Base-by-base conservation (phyloP, 169 alveolate species). In the Sarcocystis neurona region DNA sequence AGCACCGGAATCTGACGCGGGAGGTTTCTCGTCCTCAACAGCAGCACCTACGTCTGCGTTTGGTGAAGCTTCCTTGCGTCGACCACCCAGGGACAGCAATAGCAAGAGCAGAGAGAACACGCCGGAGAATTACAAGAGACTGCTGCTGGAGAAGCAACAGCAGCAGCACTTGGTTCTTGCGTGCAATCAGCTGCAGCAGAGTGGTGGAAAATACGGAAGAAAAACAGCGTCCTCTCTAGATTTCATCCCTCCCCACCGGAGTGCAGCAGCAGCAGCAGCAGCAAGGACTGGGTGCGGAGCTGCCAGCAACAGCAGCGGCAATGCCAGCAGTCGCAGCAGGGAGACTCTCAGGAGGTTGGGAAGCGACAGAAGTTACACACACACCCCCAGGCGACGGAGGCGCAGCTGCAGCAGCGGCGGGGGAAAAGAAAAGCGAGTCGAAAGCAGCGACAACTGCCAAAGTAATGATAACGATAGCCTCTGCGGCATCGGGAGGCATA, bases 91-190 rank as follows among this genome's bases (percentile, higher is more conserved):
- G n/a, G n/a, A n/a, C n/a, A n/a, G n/a, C n/a, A n/a, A n/a, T n/a
- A n/a, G n/a, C 39, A 8, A 5, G 10, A 2, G 20, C 5, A 2
- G 50, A 2, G 82, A 32, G 82, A 15, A 18, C 34, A 72, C 82
- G 53, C 34, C 6, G 27, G 58, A 39, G 12, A 32, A 72, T 32
- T 72, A 39, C 34, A 37, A 72, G 82, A 12, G 4, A 18, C 53
- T 72, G 0, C 82, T 72, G 10, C 82, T 72, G 58, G 23, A 72
- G 82, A 72, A 72, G 82, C 82, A 72, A 39, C 82, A 18, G 56
- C 56, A 72, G 32, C 82, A 72, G 18, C 10, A 20, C 53, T n/a
- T 39, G 58, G 27, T 56, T 4, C 27, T 72, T 15, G 23, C 46
- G 47, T 56, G 56, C 2, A 48, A 39, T 47, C 82, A 72, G 82